Percentiles rank a stretch among this genome's conserved stretches.
Conservation (phyloP, 1,139 yeast species). For the Hyphopichia buzzinii region DNA sequence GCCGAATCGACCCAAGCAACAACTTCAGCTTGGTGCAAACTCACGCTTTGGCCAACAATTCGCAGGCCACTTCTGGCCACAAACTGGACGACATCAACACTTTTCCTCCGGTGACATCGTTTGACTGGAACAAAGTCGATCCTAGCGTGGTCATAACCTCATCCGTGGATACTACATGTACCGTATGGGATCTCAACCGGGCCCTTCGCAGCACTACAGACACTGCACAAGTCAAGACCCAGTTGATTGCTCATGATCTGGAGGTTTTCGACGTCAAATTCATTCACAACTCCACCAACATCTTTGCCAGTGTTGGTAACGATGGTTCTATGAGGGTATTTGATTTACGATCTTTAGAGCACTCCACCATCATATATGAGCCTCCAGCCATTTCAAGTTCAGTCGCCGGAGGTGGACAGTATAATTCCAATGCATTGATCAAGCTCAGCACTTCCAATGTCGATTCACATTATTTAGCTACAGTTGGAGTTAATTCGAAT, state of each 20-base stretch:
- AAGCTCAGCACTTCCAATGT: conserved; percentile 75
- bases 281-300: conserved; percentile 68
- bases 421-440: conserved; percentile 60
- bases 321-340: conserved; percentile 94
- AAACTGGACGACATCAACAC: conserved; percentile 40
- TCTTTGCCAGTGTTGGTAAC: conserved; percentile 91
- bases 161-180: conserved; percentile 94
- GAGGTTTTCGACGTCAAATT: conserved; percentile 94
- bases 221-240: conserved; percentile 80
- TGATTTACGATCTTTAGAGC: conserved; percentile 86
- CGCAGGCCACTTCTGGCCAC: background rate
- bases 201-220: conserved; percentile 36
- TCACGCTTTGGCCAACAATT: conserved; percentile 41
- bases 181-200: conserved; percentile 81
- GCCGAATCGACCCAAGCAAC: conserved; percentile 27
- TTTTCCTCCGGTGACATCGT: conserved; percentile 83
- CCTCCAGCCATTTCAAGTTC: conserved; percentile 21
- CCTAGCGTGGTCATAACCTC: conserved; percentile 75
- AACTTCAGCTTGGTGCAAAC: conserved; percentile 37
- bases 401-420: conserved; percentile 6
- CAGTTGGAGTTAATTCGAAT: conserved; percentile 71
- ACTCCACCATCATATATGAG: conserved; percentile 91
- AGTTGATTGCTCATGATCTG: conserved; percentile 91
- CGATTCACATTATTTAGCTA: conserved; percentile 78
- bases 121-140: conserved; percentile 86